phyloP scores from a whole-genome alignment of 1,284 basidiomycete species.

The Ganoderma lucidum region DNA sequence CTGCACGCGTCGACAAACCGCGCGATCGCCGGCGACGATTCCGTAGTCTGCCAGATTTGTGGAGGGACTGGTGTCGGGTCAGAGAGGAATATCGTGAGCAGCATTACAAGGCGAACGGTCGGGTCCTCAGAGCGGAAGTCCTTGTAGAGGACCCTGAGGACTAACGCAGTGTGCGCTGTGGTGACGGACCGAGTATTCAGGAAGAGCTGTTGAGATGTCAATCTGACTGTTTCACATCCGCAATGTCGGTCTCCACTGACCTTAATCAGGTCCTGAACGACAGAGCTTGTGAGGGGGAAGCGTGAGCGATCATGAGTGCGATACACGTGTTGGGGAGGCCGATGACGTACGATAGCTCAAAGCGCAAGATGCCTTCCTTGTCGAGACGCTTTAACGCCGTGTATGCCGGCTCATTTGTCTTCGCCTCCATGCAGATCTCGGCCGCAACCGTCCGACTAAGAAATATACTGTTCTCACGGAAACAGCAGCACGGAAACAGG shows the following conservation, averaged over 20 bases:
- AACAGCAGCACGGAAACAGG: background rate
- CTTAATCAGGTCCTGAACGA: conserved; percentile 69
- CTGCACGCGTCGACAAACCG: conserved; percentile 44
- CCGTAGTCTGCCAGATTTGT: conserved; percentile 32
- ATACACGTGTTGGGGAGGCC: conserved; percentile 22
- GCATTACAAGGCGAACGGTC: conserved; percentile 69
- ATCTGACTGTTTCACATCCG: background rate
- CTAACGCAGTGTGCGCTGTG: conserved; percentile 52
- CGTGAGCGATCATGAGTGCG: conserved; percentile 15
- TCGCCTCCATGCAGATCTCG: conserved; percentile 81
- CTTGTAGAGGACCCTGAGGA: conserved; percentile 63
- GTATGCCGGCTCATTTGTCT: conserved; percentile 71
- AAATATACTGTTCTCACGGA: conserved; percentile 65
- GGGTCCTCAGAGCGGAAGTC: conserved; percentile 70
- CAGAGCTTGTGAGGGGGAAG: conserved; percentile 45
- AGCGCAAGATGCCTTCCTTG: conserved; percentile 65
- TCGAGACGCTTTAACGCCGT: conserved; percentile 70
- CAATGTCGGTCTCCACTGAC: conserved; percentile 42
- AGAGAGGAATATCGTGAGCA: conserved; percentile 67
- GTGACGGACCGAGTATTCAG: conserved; percentile 71
- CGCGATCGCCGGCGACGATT: conserved; percentile 22
- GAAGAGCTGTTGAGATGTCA: conserved; percentile 58
- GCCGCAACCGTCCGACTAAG: conserved; percentile 79
- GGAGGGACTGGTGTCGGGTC: conserved; percentile 46
- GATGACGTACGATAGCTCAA: conserved; percentile 57